Conservation (phyloP, 1,284 basidiomycete species). For the Puccinia brachypodii region DNA sequence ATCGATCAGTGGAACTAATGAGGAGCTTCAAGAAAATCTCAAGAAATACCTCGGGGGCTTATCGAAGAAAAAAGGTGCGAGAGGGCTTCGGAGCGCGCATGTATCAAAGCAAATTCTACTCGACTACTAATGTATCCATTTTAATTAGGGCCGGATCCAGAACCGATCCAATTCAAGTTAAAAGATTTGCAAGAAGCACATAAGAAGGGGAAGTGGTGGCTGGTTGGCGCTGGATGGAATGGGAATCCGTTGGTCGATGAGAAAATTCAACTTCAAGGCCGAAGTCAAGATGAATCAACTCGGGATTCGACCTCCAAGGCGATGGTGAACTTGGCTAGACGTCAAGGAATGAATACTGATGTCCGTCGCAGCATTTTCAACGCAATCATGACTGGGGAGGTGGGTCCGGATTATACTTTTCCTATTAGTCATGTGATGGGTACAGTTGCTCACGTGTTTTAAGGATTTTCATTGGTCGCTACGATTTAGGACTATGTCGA, state of each 20-base stretch:
- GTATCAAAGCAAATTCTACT: not conserved
- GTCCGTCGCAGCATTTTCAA: conserved; percentile 86
- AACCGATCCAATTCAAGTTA: conserved; percentile 77
- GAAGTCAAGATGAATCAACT: conserved; percentile 50
- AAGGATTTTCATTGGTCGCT: not conserved
- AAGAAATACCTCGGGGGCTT: conserved; percentile 77
- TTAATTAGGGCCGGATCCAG: conserved; percentile 71
- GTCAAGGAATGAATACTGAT: conserved; percentile 99
- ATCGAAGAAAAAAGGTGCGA: conserved; percentile 71
- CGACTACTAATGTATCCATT: not conserved
- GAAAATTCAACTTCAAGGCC: conserved; percentile 61
- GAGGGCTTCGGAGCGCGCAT: not conserved
- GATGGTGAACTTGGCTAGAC: conserved; percentile 75
- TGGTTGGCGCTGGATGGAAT: conserved; percentile 93
- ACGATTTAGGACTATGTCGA: conserved; percentile 79
- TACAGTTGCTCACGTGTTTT: not conserved
- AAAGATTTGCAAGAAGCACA: conserved; percentile 81
- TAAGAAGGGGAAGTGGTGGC: conserved; percentile 96
- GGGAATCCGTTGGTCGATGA: conserved; percentile 71
- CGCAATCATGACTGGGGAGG: conserved; percentile 88
- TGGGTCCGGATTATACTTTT: conserved; percentile 58
- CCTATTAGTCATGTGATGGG: not conserved
- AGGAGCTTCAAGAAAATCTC: conserved; percentile 71
- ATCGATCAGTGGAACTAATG: conserved; percentile 64
- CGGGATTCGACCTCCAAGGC: conserved; percentile 60